Evolutionary conservation across 164 flowering plant species (phyloP).

Genomic region (Malania oleifera): DNA sequence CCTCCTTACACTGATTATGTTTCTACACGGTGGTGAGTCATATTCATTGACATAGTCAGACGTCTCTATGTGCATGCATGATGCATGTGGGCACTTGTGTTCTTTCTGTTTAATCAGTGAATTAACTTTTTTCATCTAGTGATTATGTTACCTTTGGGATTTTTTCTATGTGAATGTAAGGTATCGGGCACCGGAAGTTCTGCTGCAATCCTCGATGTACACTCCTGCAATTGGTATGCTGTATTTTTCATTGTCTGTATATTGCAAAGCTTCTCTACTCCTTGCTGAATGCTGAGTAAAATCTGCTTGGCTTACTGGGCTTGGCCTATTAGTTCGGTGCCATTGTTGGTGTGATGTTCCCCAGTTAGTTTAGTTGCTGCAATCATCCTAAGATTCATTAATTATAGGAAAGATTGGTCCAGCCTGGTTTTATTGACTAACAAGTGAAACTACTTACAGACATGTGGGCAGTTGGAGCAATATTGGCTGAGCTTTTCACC

Average conservation of each 20-base stretch:
- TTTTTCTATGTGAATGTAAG: conserved; percentile 25
- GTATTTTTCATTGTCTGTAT: not conserved
- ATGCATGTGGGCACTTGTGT: not conserved
- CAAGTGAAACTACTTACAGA: conserved; percentile 36
- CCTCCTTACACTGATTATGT: conserved; percentile 93
- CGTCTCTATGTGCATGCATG: not conserved
- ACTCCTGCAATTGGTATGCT: conserved; percentile 78
- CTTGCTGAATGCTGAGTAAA: not conserved
- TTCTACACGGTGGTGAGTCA: conserved; percentile 76
- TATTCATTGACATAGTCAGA: not conserved
- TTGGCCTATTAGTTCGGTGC: not conserved
- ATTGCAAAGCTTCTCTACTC: not conserved
- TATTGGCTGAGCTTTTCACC: conserved; percentile 81
- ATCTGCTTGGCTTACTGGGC: too few species aligned
- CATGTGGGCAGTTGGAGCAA: conserved; percentile 93
- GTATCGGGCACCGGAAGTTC: conserved; percentile 98
- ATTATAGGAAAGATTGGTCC: not conserved
- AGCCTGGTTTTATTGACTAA: conserved; percentile 11
- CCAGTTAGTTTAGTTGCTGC: not conserved
- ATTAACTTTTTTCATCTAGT: not conserved
- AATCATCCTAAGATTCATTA: not conserved
- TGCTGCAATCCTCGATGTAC: conserved; percentile 67
- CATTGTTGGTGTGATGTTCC: not conserved
- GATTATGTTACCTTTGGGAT: not conserved
- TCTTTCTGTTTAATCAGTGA: too few species aligned